A percentile compares a stretch with the other conserved stretches of the same genome.
Evolutionary conservation across 1,139 yeast species (phyloP).

Genomic region (Hansenula sp.): DNA sequence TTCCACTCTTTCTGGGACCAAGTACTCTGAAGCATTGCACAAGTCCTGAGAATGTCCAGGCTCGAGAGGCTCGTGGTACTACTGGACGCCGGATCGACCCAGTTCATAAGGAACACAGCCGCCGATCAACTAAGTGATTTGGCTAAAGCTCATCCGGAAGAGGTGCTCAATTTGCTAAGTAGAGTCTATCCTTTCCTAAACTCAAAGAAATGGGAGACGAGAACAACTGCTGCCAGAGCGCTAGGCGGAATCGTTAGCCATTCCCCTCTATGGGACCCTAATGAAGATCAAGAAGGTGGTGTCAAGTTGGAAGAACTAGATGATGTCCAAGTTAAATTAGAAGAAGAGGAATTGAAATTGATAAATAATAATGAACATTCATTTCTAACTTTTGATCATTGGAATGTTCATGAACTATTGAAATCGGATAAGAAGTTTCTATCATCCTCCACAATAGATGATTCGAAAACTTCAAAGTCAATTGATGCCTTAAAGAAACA

Average conservation of each 20-base stretch:
- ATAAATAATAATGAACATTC: conserved; percentile 37
- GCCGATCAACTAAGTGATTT: conserved; percentile 96
- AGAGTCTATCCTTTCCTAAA: conserved; percentile 87
- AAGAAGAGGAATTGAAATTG: conserved; percentile 34
- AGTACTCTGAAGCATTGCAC: no score
- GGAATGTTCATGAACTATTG: conserved; percentile 63
- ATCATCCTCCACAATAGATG: conserved; percentile 60
- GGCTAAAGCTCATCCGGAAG: conserved; percentile 94
- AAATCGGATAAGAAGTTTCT: conserved; percentile 68
- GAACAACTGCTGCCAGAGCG: conserved; percentile 93
- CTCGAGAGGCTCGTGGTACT: conserved; percentile 73
- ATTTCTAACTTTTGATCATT: conserved; percentile 54
- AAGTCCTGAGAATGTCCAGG: conserved; percentile 37
- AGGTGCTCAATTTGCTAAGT: conserved; percentile 74
- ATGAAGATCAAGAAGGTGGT: conserved; percentile 30
- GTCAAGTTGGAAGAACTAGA: conserved; percentile 18
- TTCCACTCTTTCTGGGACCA: background rate
- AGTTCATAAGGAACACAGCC: conserved; percentile 90
- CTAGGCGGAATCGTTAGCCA: conserved; percentile 89
- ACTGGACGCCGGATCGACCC: conserved; percentile 93
- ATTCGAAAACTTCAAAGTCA: conserved; percentile 25
- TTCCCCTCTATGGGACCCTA: conserved; percentile 85
- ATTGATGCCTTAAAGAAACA: conserved; percentile 21
- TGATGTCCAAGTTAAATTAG: conserved; percentile 29
- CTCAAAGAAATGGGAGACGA: conserved; percentile 90